Evolutionary conservation across 2,329 filamentous ascomycete genomes (phyloP).

Genomic region (Rutstroemia sp.): DNA sequence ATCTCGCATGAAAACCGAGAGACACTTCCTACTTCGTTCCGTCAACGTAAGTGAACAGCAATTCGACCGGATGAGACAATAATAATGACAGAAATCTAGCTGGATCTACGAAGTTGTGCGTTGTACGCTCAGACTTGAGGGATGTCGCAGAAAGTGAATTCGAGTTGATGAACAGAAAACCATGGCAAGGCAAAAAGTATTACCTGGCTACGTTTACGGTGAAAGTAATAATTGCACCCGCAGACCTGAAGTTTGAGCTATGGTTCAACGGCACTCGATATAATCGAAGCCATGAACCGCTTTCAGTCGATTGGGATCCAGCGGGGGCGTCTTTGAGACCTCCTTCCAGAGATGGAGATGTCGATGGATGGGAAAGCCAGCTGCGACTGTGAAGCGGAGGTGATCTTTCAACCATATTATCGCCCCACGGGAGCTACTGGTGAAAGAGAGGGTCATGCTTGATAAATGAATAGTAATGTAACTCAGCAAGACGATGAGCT

Average conservation of each 20-base stretch:
- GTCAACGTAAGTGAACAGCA: slow-evolving; percentile 29
- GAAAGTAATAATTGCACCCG: slow-evolving; percentile 46
- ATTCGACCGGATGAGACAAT: not conserved
- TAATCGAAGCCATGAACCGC: slow-evolving; percentile 10
- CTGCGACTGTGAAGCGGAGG: not conserved
- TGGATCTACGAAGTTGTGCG: slow-evolving; percentile 34
- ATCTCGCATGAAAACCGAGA: slow-evolving; percentile 34
- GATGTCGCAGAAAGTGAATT: slow-evolving; percentile 35
- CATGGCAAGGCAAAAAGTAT: slow-evolving; percentile 32
- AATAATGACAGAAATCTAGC: slow-evolving; percentile 19
- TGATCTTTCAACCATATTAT: too few relatives aligned
- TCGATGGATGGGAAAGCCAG: slow-evolving; percentile 2
- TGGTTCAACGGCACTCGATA: slow-evolving; percentile 36
- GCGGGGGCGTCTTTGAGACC: slow-evolving; percentile 5
- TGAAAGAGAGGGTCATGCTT: too few relatives aligned
- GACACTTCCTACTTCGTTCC: slow-evolving; percentile 33
- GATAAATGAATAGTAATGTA: too few relatives aligned
- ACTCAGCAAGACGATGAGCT: too few relatives aligned
- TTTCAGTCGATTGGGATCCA: slow-evolving; percentile 10
- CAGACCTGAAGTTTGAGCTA: slow-evolving; percentile 43
- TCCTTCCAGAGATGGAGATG: not conserved
- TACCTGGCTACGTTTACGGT: slow-evolving; percentile 41
- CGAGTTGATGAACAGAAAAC: slow-evolving; percentile 32
- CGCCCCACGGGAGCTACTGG: too few relatives aligned
- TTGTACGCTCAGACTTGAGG: slow-evolving; percentile 35